These are phyloP conservation scores for Kluyveromyces wickerhamii DNA, from an alignment of 805 yeast genomes.

Conservation along the genomic window DNA sequence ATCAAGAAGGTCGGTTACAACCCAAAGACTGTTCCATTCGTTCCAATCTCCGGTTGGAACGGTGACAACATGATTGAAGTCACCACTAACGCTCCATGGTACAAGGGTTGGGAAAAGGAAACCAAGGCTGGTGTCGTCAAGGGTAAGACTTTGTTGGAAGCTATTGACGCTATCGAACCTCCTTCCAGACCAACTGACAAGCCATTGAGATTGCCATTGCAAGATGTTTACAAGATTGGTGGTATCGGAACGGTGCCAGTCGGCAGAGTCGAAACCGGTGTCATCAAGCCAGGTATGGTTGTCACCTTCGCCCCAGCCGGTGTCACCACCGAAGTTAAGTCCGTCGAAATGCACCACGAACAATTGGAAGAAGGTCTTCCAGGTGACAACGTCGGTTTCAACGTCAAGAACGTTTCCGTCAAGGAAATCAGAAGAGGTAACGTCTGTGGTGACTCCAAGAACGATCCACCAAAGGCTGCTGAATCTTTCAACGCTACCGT, in stretches of 20 bases:
- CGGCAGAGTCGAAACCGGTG: conserved; percentile 92
- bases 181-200: conserved; percentile 76
- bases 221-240: conserved; percentile 90
- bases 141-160: conserved; percentile 81
- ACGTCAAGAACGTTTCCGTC: conserved; percentile 84
- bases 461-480: conserved; percentile 77
- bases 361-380: conserved; percentile 71
- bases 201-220: conserved; percentile 84
- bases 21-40: conserved; percentile 77
- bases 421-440: conserved; percentile 90
- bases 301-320: conserved; percentile 87
- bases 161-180: conserved; percentile 76
- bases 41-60: conserved; percentile 88
- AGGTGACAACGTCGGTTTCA: conserved; percentile 89
- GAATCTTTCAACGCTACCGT: conserved; percentile 81
- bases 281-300: conserved; percentile 85
- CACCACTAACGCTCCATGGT: conserved; percentile 77
- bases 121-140: conserved; percentile 60
- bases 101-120: conserved; percentile 80
- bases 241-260: conserved; percentile 89
- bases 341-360: conserved; percentile 86
- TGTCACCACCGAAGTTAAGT: conserved; percentile 83
- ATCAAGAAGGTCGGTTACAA: conserved; percentile 81
- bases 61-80: conserved; percentile 91
- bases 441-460: conserved; percentile 85